Evolutionary conservation across 495 filamentous ascomycete genomes (phyloP).

Genomic region (Aspergillus cristatus): DNA sequence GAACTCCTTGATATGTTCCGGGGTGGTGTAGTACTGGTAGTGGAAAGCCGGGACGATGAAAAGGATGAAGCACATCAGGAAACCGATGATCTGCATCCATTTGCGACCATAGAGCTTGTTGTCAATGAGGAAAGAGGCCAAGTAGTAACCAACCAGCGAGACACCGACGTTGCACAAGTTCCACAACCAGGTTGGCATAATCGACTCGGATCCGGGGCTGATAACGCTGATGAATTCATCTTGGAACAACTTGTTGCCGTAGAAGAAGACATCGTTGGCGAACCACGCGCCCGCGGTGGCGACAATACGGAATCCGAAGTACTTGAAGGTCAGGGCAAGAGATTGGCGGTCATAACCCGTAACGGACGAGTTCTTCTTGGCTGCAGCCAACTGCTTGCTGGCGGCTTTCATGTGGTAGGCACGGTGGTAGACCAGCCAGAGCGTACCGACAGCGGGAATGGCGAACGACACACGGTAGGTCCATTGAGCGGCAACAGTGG

Average conservation of each 20-base stretch:
- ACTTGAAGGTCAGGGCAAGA: conserved; percentile 59
- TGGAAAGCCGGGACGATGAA: conserved; percentile 80
- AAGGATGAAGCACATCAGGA: conserved; percentile 76
- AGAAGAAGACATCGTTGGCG: conserved; percentile 92
- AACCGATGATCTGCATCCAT: conserved; percentile 85
- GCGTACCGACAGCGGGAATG: conserved; percentile 73
- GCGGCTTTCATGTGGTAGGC: conserved; percentile 76
- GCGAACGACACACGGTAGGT: conserved; percentile 79
- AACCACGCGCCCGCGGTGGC: conserved; percentile 82
- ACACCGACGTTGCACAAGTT: conserved; percentile 80
- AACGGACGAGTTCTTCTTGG: conserved; percentile 76
- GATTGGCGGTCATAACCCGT: conserved; percentile 84
- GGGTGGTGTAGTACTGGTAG: conserved; percentile 64
- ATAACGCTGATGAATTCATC: conserved; percentile 73
- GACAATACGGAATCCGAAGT: conserved; percentile 76
- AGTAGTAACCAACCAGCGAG: conserved; percentile 75
- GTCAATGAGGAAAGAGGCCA: conserved; percentile 71
- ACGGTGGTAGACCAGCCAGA: conserved; percentile 91
- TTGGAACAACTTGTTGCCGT: conserved; percentile 96
- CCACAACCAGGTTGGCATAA: conserved; percentile 84
- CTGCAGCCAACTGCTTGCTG: conserved; percentile 59
- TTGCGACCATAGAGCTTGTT: conserved; percentile 90
- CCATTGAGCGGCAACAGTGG: conserved; percentile 61
- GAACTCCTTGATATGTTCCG: conserved; percentile 62
- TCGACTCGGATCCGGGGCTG: conserved; percentile 46